A percentile compares a stretch with the other conserved stretches of the same genome.
Conservation (phyloP, 2,329 filamentous ascomycete genomes). For the Xylariales sp. region DNA sequence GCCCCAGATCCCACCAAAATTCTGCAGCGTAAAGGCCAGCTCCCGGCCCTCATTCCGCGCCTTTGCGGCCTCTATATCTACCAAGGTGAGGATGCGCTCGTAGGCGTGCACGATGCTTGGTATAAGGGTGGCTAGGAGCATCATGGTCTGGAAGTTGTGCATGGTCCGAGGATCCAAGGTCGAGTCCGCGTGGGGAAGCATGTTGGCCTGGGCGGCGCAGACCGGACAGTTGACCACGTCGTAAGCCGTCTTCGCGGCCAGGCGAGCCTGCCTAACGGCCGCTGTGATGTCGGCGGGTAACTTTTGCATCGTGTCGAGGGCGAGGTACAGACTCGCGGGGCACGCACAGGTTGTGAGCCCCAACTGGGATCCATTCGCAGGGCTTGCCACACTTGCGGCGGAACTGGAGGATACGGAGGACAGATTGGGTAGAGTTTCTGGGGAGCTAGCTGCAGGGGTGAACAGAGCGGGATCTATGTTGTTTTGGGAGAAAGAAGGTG, state of each 20-base stretch:
- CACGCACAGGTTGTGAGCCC: slow-evolving; percentile 35
- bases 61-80: slow-evolving; percentile 45
- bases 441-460: slow-evolving; percentile 9
- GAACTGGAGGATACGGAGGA: slow-evolving; percentile 17
- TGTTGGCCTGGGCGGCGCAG: slow-evolving; percentile 40
- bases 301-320: slow-evolving; percentile 44
- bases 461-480: slow-evolving; percentile 25
- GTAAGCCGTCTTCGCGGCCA: slow-evolving; percentile 44
- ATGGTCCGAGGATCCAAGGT: slow-evolving; percentile 29
- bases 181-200: slow-evolving; percentile 19
- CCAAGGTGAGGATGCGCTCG: slow-evolving; percentile 46
- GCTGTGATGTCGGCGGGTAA: slow-evolving; percentile 39
- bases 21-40: slow-evolving; percentile 39
- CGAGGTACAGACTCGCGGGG: slow-evolving; percentile 43
- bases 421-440: slow-evolving; percentile 16
- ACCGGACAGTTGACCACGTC: slow-evolving; percentile 44
- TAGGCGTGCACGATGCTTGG: slow-evolving; percentile 56
- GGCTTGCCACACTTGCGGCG: slow-evolving; percentile 9
- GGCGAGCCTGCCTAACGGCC: slow-evolving; percentile 44
- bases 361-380: not conserved
- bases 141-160: slow-evolving; percentile 52
- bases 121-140: slow-evolving; percentile 54
- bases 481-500: slow-evolving; percentile 13
- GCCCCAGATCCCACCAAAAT: slow-evolving; percentile 47
- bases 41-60: slow-evolving; percentile 37